Evolutionary conservation across 1,284 basidiomycete genomes (phyloP).

Genomic region (Apiotrichum gamsii): DNA sequence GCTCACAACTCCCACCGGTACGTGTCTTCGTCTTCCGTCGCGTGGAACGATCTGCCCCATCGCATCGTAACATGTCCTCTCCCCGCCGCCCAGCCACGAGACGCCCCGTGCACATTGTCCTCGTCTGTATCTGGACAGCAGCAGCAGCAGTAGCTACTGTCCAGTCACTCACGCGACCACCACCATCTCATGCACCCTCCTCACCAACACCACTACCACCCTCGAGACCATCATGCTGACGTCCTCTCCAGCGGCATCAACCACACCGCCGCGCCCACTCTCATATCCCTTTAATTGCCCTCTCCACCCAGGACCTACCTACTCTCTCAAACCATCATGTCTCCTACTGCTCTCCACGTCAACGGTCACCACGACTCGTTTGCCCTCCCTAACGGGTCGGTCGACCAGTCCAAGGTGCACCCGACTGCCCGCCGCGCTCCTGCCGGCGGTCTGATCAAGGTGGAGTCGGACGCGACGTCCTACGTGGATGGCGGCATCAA

Average conservation of each 20-base stretch:
- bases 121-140: no score
- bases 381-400: constrained; percentile 58
- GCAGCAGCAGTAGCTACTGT: no score
- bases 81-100: no score
- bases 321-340: constrained; percentile 33
- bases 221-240: constrained; percentile 7
- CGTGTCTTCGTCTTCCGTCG: constrained; percentile 19
- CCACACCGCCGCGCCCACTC: constrained; percentile 46
- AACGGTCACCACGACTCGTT: constrained; percentile 41
- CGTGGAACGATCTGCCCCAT: no score
- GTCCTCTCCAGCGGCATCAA: constrained; percentile 41
- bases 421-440: constrained; percentile 75
- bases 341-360: constrained; percentile 42
- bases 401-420: constrained; percentile 63
- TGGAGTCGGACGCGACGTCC: constrained; percentile 72
- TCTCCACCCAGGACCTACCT: constrained; percentile 7
- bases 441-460: constrained; percentile 56
- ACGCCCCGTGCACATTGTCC: no score
- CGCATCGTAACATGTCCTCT: no score
- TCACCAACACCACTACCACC: background rate
- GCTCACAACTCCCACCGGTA: constrained; percentile 44
- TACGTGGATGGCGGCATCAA: constrained; percentile 76
- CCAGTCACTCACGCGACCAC: no score
- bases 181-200: no score
- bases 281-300: constrained; percentile 34